A percentile compares a stretch with the other conserved stretches of the same genome.
Conservation (phyloP, 2,329 filamentous ascomycete species). For the Ascochyta koolunga region DNA sequence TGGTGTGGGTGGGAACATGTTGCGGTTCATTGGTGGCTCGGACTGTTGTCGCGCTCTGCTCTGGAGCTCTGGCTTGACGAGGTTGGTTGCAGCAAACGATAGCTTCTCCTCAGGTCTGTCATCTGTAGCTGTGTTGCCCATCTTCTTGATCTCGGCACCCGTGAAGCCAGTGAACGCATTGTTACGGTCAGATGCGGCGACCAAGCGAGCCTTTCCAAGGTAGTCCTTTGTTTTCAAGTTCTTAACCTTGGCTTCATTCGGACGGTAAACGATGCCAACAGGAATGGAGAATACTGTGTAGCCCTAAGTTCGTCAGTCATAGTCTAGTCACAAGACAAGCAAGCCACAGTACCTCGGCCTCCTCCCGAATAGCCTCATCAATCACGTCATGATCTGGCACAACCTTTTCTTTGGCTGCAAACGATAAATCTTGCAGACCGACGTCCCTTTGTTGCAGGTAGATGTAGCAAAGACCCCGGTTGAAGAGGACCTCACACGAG, state of each 20-base stretch:
- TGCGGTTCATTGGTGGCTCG: slow-evolving; percentile 78
- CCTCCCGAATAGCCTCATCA: slow-evolving; percentile 91
- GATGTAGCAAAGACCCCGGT: slow-evolving; percentile 95
- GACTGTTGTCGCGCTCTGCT: slow-evolving; percentile 81
- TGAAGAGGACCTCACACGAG: slow-evolving; percentile 97
- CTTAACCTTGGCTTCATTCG: slow-evolving; percentile 97
- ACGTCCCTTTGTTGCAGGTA: slow-evolving; percentile 91
- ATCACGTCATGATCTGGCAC: slow-evolving; percentile 97
- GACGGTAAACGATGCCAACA: slow-evolving; percentile 91
- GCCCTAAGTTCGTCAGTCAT: slow-evolving; percentile 63
- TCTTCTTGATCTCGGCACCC: slow-evolving; percentile 78
- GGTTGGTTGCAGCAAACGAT: slow-evolving; percentile 89
- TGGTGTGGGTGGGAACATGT: slow-evolving; percentile 96
- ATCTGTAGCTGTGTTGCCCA: slow-evolving; percentile 65
- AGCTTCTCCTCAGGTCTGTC: slow-evolving; percentile 83
- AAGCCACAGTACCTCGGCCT: slow-evolving; percentile 74
- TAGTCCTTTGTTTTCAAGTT: slow-evolving; percentile 98
- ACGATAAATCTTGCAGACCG: slow-evolving; percentile 88
- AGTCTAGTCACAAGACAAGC: neutral
- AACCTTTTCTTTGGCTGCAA: slow-evolving; percentile 93
- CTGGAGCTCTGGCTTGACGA: slow-evolving; percentile 83
- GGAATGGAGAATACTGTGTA: slow-evolving; percentile 99
- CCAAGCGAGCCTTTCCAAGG: slow-evolving; percentile 90
- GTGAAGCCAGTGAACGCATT: slow-evolving; percentile 85
- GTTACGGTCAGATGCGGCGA: slow-evolving; percentile 81